Evolutionary conservation across 169 alveolate genomes (phyloP), one percentile per base, ranked within the genome.

Genomic region (Plasmodium knowlesi): DNA sequence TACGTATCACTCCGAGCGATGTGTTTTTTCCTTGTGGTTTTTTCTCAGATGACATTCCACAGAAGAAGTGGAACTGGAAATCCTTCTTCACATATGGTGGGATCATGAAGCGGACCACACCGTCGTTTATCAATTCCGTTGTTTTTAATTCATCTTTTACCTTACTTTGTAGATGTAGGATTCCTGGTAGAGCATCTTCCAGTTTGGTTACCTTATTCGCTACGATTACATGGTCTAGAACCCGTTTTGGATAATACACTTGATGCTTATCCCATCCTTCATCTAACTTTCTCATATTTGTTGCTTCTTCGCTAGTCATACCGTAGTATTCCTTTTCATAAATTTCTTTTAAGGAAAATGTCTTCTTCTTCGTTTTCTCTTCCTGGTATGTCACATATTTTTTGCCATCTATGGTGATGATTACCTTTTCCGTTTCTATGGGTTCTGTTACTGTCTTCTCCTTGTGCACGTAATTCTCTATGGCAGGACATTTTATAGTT

Each of bases 11-110:
- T 19, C 91, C 94, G 8, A 89, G 78, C 9, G 94, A 89, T 19
- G 90, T 89, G 41, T 57, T n/a, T 3, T 79, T 22, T n/a, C 72
- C 71, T 19, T 73, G 54, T 10, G 94, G 83, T 25, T 78, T 78
- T 10, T 57, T 70, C 12, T 70, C 14, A 19, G 83, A 41, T 0
- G 89, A 89, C 25, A 70, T 89, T 14, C 90, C 90, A 79, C 94
- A 89, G 54, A 79, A 61, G 46, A 89, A 22, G n/a, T 89, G 89
- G 37, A 89, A 80, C 22, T 39, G 67, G n/a, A 89, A 37, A 50
- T 89, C 94, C 5, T 89, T 28, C 0, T 61, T 61, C 50, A 89
- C 82, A 80, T 79, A 89, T 0, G 94, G 94, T 10, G 94, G 94
- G 6, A 89, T 25, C 39, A 89, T 4, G 73, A 89, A 79, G 14